Base-by-base conservation (phyloP, 768 basidiomycete genomes). In the Dioszegia hungarica region DNA sequence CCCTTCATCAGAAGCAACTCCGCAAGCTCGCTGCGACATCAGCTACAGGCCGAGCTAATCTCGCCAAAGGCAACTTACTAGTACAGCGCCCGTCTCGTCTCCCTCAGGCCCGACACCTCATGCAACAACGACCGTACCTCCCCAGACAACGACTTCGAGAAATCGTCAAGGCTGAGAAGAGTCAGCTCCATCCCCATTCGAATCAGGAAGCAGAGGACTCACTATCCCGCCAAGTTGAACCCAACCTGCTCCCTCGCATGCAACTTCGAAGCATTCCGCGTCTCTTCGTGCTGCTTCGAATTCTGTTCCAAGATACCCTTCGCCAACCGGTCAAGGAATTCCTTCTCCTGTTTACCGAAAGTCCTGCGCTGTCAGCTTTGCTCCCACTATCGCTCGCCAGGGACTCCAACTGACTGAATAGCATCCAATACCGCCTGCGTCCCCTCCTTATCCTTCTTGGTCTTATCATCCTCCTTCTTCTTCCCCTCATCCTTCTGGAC, bases 221-320 rank as follows among this genome's bases (percentile, higher is more conserved):
- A 71, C 66, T 76, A 74, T 57, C 75, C 75, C 31, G 69, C 66
- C 31, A 76, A 53, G 41, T 76, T 76, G 66, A 74, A 76, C 4
- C 71, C 75, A 29, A 76, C 71, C 59, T 76, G 75, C 45, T 76
- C 75, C 29, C 73, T 53, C 22, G 75, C 75, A 48, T 66, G 60
- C 15, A 47, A 46, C 55, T 74, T 68, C 22, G 64, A 60, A 10
- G 62, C 71, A 14, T 60, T 57, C 56, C 71, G 68, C 3, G 75
- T 76, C 12, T 54, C 57, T 20, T 65, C 56, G 46, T 76, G 75
- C 55, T 76, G 75, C 48, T 74, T 73, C 8, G 75, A 62, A 41
- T 71, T 71, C 52, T 76, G 73, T n/a, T 74, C 73, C 57, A 69
- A 64, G 43, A 74, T 73, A 28, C 74, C 75, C 2, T 62, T 59